Conservation (phyloP, 164 flowering plant species). For the Nymphaea thermarum region DNA sequence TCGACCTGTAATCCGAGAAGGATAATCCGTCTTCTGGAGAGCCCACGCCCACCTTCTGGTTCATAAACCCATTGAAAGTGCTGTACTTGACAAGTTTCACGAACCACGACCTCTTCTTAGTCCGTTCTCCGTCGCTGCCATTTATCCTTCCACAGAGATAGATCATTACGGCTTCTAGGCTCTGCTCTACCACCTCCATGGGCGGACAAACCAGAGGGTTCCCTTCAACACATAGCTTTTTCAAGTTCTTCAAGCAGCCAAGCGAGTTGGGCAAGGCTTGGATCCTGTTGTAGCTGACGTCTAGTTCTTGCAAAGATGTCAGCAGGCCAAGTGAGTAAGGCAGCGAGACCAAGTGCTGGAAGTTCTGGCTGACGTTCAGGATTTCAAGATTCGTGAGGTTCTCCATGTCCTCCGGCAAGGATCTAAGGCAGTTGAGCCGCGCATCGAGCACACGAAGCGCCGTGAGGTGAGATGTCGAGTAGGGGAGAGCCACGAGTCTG, state of each 20-base stretch:
- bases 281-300: conserved; percentile 78
- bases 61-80: conserved; percentile 36
- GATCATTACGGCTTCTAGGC: conserved; percentile 43
- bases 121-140: conserved; percentile 10
- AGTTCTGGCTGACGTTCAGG: conserved; percentile 87
- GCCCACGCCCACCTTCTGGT: conserved; percentile 8
- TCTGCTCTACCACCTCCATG: conserved; percentile 37
- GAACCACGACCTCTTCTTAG: conserved; percentile 45
- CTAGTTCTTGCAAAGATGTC: conserved; percentile 58
- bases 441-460: conserved; percentile 56
- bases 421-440: conserved; percentile 69
- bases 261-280: conserved; percentile 51
- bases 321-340: conserved; percentile 87
- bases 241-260: conserved; percentile 53
- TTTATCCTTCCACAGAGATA: conserved; percentile 57
- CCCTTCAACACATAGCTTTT: conserved; percentile 64
- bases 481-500: conserved; percentile 58
- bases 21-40: conserved; percentile 21
- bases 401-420: conserved; percentile 77
- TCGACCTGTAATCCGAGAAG: conserved; percentile 32
- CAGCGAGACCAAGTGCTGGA: conserved; percentile 51
- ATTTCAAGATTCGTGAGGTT: conserved; percentile 59
- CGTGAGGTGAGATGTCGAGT: conserved; percentile 55
- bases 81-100: conserved; percentile 39
- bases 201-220: conserved; percentile 82